Evolutionary conservation across 1,139 yeast genomes (phyloP), one percentile per base, ranked within the genome.

Genomic region (Torulaspora globosa): DNA sequence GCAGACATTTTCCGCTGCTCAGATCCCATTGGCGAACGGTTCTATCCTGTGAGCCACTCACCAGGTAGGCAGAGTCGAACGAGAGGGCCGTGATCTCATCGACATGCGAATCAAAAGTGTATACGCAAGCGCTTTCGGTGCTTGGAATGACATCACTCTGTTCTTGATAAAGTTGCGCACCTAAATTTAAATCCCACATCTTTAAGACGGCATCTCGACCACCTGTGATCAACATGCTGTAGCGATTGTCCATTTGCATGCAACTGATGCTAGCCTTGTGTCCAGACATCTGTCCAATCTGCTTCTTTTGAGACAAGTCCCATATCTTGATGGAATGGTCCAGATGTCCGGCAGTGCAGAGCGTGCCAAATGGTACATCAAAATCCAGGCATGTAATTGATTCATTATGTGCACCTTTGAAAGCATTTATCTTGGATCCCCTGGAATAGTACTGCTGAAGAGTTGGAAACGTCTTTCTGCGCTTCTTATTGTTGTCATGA

Each of bases 11-110:
- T 2, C 97, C 97, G 0, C 84, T 78, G 53, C 85, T 76, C 43
- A 94, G 70, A 67, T 92, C 98, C 97, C 97, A 90, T 55, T 83
- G 78, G 19, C 82, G 70, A 3, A 85, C 74, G 5, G 78, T 71
- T 62, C 80, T 82, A 68, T 92, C 98, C 95, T 97, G 92, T 5
- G 94, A 79, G 0, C 97, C 98, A 35, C 94, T 83, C 5, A 92
- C 62, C 32, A 89, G 78, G 41, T 71, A 67, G 37, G 75, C 74
- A 50, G 86, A 89, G 34, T 72, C 73, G 36, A 78, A 76, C 55
- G 80, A 74, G 41, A 83, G 59, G 0, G 85, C 82, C 0, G 85
- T 79, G 36, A 83, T 72, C 52, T 77, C 82, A 36, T 78, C 86
- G 28, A 81, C 68, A 55, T 83, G 90, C 1, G 84, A 76, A 39